phyloP scores from a whole-genome alignment of 306 rosid genomes.

The Rosa multiflora region DNA sequence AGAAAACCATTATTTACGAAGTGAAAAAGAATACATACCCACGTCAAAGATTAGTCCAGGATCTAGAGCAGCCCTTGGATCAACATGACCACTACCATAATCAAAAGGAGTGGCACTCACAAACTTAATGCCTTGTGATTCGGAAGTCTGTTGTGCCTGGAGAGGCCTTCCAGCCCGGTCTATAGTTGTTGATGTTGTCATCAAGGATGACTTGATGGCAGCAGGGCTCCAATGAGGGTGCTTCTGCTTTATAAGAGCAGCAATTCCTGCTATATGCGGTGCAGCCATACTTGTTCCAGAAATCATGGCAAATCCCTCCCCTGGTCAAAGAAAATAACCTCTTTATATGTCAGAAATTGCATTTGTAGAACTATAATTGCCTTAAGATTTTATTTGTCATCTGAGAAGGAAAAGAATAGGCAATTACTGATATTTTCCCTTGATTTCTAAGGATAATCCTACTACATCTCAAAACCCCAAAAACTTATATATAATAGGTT shows the following conservation, averaged over 20 bases:
- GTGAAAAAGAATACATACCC: slow-evolving; percentile 46
- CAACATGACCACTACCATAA: slow-evolving; percentile 96
- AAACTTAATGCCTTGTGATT: slow-evolving; percentile 70
- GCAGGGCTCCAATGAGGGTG: slow-evolving; percentile 99
- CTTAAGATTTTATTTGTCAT: background rate
- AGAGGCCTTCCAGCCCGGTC: slow-evolving; percentile 93
- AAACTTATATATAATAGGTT: background rate
- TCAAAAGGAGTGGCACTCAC: slow-evolving; percentile 88
- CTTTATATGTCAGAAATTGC: background rate
- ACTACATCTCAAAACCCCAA: slow-evolving; percentile 12
- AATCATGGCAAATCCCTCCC: slow-evolving; percentile 96
- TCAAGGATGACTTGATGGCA: slow-evolving; percentile 95
- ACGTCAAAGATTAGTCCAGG: slow-evolving; percentile 98
- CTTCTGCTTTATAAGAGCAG: slow-evolving; percentile 97
- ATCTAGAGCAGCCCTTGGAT: slow-evolving; percentile 94
- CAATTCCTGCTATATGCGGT: slow-evolving; percentile 98
- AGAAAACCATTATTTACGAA: background rate
- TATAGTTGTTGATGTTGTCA: slow-evolving; percentile 86
- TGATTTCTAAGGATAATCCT: background rate
- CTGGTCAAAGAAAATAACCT: slow-evolving; percentile 41
- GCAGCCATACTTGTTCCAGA: slow-evolving; percentile 99
- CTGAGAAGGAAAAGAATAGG: background rate
- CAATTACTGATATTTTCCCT: slow-evolving; percentile 10
- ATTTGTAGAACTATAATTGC: background rate
- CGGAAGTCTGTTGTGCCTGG: slow-evolving; percentile 89